A percentile compares a stretch with the other conserved stretches of the same genome.
phyloP scores from a whole-genome alignment of 805 yeast genomes.

The Cyberlindnera suaveolens region DNA sequence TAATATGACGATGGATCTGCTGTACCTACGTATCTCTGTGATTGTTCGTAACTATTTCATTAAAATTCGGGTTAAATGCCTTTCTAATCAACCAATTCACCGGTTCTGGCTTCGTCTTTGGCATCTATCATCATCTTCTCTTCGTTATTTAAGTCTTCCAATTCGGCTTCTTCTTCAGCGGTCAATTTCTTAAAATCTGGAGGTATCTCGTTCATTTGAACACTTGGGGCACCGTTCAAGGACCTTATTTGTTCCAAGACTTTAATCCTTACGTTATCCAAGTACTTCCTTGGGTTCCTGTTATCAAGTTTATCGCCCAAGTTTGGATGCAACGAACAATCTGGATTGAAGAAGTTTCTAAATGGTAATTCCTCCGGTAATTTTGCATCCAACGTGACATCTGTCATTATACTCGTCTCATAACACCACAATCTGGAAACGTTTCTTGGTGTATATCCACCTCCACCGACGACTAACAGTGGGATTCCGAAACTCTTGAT shows the following conservation, averaged over 20 bases:
- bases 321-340: constrained; percentile 80
- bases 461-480: constrained; percentile 90
- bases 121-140: constrained; percentile 28
- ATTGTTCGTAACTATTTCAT: too few species aligned
- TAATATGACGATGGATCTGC: too few species aligned
- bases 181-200: constrained; percentile 39
- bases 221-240: constrained; percentile 90
- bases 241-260: constrained; percentile 76
- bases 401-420: constrained; percentile 79
- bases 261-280: constrained; percentile 72
- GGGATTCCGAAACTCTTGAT: constrained; percentile 88
- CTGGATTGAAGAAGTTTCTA: constrained; percentile 66
- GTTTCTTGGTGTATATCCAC: constrained; percentile 95
- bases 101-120: constrained; percentile 32
- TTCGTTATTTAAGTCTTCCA: constrained; percentile 30
- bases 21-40: too few species aligned
- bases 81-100: constrained; percentile 25
- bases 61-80: too few species aligned
- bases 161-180: constrained; percentile 35
- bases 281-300: constrained; percentile 73
- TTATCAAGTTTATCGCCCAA: constrained; percentile 78
- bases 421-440: constrained; percentile 94
- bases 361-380: constrained; percentile 52
- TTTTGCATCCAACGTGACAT: constrained; percentile 54
- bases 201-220: constrained; percentile 85